phyloP scores from a whole-genome alignment of 2,329 filamentous ascomycete species.

The Verticillium nonalfalfae region DNA sequence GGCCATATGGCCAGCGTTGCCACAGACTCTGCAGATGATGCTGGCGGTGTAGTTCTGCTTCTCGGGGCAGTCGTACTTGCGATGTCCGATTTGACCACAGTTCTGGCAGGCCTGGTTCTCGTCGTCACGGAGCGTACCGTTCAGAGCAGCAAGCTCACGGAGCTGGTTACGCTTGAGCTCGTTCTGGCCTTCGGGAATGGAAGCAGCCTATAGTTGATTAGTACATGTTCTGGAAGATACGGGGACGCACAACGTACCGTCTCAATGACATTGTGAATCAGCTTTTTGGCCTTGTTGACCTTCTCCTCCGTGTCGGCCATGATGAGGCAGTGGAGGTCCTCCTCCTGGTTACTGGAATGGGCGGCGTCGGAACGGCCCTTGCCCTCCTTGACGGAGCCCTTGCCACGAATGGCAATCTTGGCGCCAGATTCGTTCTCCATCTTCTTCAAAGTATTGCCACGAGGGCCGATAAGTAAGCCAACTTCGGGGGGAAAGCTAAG shows the following conservation, averaged over 20 bases:
- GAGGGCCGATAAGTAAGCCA: constrained; percentile 98
- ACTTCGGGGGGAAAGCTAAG: constrained; percentile 85
- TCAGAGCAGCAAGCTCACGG: constrained; percentile 92
- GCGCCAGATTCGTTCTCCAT: constrained; percentile 97
- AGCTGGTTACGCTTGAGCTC: constrained; percentile 98
- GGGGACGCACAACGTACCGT: constrained; percentile 54
- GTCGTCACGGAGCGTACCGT: constrained; percentile 97
- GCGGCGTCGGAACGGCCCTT: constrained; percentile 98
- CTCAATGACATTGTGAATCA: constrained; percentile 98
- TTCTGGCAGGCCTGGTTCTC: constrained; percentile 99
- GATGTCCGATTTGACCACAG: constrained; percentile 96
- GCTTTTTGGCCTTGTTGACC: constrained; percentile 97
- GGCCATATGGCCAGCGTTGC: constrained; percentile 97
- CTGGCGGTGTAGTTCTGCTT: constrained; percentile 98
- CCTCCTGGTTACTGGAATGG: constrained; percentile 99
- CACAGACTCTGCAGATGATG: constrained; percentile 97
- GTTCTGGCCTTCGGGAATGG: constrained; percentile 97
- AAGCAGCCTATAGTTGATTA: constrained; percentile 66
- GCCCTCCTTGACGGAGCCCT: constrained; percentile 99
- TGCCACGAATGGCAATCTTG: constrained; percentile 99
- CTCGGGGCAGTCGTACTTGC: constrained; percentile 98
- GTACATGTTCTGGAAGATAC: constrained; percentile 2
- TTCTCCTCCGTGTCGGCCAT: constrained; percentile 99
- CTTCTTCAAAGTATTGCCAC: constrained; percentile 99
- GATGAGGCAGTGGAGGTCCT: constrained; percentile 97